These are phyloP conservation scores for Micractinium conductrix DNA, from an alignment of 139 green algal genomes.

Conservation along the genomic window DNA sequence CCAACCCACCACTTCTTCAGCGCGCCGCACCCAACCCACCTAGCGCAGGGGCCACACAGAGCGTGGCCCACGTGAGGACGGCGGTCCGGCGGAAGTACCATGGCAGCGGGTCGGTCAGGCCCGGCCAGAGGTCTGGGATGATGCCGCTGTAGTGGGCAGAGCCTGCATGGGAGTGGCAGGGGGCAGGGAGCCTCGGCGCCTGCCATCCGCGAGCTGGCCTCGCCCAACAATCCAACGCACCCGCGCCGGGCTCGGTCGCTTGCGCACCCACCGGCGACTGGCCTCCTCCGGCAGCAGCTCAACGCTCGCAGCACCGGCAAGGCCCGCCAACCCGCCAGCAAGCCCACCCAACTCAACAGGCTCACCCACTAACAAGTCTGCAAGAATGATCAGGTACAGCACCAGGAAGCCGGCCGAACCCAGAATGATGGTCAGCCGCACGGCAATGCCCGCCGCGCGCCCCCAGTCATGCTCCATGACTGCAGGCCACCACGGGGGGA, in stretches of 20 bases:
- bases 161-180: not conserved
- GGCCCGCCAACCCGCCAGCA: too few species aligned
- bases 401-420: slow-evolving; percentile 27
- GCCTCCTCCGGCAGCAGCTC: too few species aligned
- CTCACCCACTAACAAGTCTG: slow-evolving; percentile 16
- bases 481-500: too few species aligned
- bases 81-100: slow-evolving; percentile 32
- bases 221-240: too few species aligned
- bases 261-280: too few species aligned
- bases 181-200: too few species aligned
- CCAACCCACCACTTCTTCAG: too few species aligned
- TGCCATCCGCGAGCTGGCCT: too few species aligned
- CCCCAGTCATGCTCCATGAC: slow-evolving; percentile 34
- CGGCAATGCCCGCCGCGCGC: slow-evolving; percentile 32
- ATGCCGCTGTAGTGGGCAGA: slow-evolving; percentile 22
- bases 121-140: slow-evolving; percentile 29
- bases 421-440: slow-evolving; percentile 9
- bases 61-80: slow-evolving; percentile 32
- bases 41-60: slow-evolving; percentile 20
- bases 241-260: too few species aligned
- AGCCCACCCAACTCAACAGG: too few species aligned
- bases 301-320: too few species aligned
- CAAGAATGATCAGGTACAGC: slow-evolving; percentile 27
- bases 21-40: too few species aligned
- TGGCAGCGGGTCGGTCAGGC: slow-evolving; percentile 29